phyloP scores from a whole-genome alignment of 2,329 filamentous ascomycete species.

The Colletotrichum scovillei region DNA sequence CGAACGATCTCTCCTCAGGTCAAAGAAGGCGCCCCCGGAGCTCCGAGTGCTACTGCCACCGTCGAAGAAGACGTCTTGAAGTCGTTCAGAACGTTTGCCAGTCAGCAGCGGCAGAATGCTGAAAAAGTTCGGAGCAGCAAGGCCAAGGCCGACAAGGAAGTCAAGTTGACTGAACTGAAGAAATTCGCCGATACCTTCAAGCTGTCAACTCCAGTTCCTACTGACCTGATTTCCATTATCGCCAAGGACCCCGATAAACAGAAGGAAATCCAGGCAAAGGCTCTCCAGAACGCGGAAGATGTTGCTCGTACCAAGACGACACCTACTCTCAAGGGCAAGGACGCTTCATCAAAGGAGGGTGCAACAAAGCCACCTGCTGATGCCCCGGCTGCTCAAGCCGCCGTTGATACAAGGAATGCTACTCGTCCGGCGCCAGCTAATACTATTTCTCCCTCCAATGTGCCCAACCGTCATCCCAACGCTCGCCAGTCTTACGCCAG shows the following conservation, averaged over 20 bases:
- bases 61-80: conserved; percentile 72
- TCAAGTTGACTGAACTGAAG: conserved; percentile 93
- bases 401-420: conserved; percentile 42
- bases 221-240: conserved; percentile 91
- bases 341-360: conserved; percentile 59
- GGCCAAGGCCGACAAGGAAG: conserved; percentile 82
- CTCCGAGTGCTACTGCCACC: conserved; percentile 67
- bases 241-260: conserved; percentile 97
- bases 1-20: conserved; percentile 54
- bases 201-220: conserved; percentile 89
- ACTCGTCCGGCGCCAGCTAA: conserved; percentile 49
- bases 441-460: conserved; percentile 42
- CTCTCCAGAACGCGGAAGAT: conserved; percentile 79
- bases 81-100: conserved; percentile 74
- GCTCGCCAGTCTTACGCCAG: conserved; percentile 61
- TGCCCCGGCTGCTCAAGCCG: conserved; percentile 31
- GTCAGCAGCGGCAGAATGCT: conserved; percentile 63
- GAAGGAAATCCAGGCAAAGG: conserved; percentile 90
- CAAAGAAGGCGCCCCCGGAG: conserved; percentile 53
- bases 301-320: conserved; percentile 59
- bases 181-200: conserved; percentile 97
- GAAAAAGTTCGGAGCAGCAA: conserved; percentile 69
- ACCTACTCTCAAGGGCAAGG: conserved; percentile 63
- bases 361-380: conserved; percentile 51
- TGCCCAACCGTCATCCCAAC: conserved; percentile 57